Evolutionary conservation across 345 rosid genomes (phyloP), one percentile per base, ranked within the genome.

Genomic region (Murraya koenigii): DNA sequence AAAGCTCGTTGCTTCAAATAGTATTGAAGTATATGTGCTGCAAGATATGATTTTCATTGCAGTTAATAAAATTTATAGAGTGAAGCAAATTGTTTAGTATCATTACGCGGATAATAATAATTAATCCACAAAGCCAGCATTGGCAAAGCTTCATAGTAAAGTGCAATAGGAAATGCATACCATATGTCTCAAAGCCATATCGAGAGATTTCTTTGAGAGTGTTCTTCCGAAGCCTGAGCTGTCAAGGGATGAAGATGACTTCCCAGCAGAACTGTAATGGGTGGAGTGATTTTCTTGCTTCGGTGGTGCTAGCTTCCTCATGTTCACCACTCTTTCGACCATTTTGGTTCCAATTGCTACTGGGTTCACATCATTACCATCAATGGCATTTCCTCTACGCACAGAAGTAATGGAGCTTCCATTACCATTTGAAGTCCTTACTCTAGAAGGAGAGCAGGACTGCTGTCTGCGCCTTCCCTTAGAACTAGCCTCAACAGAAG

Each of bases 121-220:
- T 69, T 39, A 69, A 54, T 32, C 74, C 26, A 32, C 60, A n/a
- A 49, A 28, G n/a, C 70, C 1, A 74, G n/a, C 23, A 41, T 33
- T 56, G 7, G 33, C 44, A 7, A 54, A 38, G 17, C 20, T 52
- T 35, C 26, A n/a, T 44, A 22, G 59, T 28, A 26, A 67, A 13
- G 71, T 52, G 60, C 0, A 33, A 58, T 44, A 59, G 68, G 63
- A 61, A 70, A 78, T 32, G 28, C 79, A 55, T 83, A 94, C 98
- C 98, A 94, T 92, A 68, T 94, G 98, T 39, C 98, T 85, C 75
- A 94, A 64, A 33, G 98, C 97, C 98, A 94, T 94, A 32, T 94
- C 98, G 3, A 94, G 88, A 64, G 97, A 94, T 81, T 90, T 91
- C 80, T 84, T 91, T 44, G 97, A 94, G 63, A 94, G 89, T 22